phyloP scores from a whole-genome alignment of 1,139 yeast species.

The Yamadazyma kanchanaburiensis region DNA sequence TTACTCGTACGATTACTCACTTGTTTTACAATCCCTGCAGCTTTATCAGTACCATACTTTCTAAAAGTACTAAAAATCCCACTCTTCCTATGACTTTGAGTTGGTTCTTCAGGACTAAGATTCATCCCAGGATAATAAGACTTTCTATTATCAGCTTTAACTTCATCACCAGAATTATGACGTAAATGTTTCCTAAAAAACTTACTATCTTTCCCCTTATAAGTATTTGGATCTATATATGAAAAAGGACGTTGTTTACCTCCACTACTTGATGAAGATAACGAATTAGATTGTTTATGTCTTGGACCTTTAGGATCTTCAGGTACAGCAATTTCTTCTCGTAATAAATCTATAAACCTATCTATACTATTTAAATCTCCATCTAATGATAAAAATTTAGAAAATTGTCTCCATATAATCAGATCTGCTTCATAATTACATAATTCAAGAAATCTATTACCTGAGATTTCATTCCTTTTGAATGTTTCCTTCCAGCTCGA shows the following conservation, averaged over 20 bases:
- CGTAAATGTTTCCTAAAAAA: constrained; percentile 53
- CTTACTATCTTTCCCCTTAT: constrained; percentile 30
- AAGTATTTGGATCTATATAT: constrained; percentile 41
- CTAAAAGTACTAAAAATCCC: constrained; percentile 41
- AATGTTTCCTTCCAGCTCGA: constrained; percentile 70
- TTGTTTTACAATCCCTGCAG: constrained; percentile 26
- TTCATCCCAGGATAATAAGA: constrained; percentile 16
- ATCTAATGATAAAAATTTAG: constrained; percentile 30
- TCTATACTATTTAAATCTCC: constrained; percentile 49
- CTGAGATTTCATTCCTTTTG: constrained; percentile 54
- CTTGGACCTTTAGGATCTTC: constrained; percentile 11
- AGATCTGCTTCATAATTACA: constrained; percentile 61
- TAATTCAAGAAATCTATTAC: constrained; percentile 63
- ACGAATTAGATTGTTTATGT: constrained; percentile 21
- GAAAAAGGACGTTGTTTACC: constrained; percentile 51
- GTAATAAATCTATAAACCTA: constrained; percentile 46
- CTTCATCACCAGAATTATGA: constrained; percentile 13
- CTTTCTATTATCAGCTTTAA: constrained; percentile 7
- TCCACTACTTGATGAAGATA: constrained; percentile 20
- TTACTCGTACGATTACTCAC: constrained; percentile 12
- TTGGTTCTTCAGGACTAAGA: constrained; percentile 13
- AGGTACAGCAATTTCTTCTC: constrained; percentile 22
- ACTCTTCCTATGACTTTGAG: constrained; percentile 21
- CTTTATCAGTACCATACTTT: constrained; percentile 42
- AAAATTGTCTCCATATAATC: constrained; percentile 47